Conservation (phyloP, 768 basidiomycete species). For the Gautieria morchelliformis region DNA sequence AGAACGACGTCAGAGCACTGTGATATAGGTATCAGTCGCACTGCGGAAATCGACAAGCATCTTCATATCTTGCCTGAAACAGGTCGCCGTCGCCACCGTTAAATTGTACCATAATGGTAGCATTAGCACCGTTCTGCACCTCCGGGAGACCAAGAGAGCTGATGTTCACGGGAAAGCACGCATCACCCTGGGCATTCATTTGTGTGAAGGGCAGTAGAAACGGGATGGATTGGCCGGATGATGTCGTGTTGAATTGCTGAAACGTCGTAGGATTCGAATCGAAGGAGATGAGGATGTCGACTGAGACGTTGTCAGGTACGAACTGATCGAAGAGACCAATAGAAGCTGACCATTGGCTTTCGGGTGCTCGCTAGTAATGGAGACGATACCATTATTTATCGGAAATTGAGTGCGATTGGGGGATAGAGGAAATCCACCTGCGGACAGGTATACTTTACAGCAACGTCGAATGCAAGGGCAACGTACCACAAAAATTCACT, state of each 20-base stretch:
- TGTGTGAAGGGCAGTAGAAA: conserved; percentile 39
- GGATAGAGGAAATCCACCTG: conserved; percentile 55
- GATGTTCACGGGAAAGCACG: conserved; percentile 63
- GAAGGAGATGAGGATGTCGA: conserved; percentile 38
- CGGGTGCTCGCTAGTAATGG: conserved; percentile 57
- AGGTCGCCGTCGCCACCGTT: conserved; percentile 64
- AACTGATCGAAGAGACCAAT: conserved; percentile 8
- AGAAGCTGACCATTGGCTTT: background rate
- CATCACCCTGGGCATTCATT: conserved; percentile 44
- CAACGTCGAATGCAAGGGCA: background rate
- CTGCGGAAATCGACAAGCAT: background rate
- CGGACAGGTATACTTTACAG: conserved; percentile 1
- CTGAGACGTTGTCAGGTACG: conserved; percentile 9
- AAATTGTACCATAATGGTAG: conserved; percentile 62
- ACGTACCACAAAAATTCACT: conserved; percentile 57
- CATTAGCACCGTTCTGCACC: conserved; percentile 54
- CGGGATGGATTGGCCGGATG: conserved; percentile 20
- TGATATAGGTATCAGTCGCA: background rate
- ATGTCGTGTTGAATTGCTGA: conserved; percentile 42
- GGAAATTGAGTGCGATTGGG: conserved; percentile 66
- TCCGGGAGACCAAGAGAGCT: conserved; percentile 36
- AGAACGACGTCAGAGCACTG: conserved; percentile 79
- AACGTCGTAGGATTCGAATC: conserved; percentile 50
- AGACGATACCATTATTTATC: conserved; percentile 45
- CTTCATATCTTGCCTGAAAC: conserved; percentile 47